Evolutionary conservation across 108 stramenopile species (phyloP).

Genomic region (Cylindrotheca closterium): DNA sequence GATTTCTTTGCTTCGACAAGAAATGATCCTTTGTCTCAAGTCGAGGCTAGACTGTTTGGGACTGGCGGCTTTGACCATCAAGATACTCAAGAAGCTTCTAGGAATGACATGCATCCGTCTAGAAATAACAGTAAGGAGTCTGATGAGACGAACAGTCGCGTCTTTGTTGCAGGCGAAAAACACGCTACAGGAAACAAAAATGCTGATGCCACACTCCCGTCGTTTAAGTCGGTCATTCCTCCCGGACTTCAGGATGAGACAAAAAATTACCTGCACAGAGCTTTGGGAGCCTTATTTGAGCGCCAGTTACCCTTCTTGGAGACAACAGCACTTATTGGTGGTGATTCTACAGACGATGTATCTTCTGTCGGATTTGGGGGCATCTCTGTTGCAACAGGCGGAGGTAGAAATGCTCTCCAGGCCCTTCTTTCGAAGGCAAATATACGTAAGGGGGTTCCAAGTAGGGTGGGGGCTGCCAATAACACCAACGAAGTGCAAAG

Average conservation of each 20-base stretch:
- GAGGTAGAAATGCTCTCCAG: slow-evolving; percentile 11
- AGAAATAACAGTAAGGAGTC: background rate
- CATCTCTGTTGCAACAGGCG: slow-evolving; percentile 19
- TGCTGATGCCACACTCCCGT: no score
- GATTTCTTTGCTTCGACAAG: background rate
- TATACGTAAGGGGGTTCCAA: background rate
- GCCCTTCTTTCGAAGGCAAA: background rate
- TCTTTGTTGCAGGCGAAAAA: background rate
- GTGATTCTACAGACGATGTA: slow-evolving; percentile 10
- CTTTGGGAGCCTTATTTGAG: slow-evolving; percentile 11
- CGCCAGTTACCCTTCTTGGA: background rate
- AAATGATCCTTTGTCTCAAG: background rate
- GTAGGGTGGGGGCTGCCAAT: background rate
- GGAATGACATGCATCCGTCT: background rate
- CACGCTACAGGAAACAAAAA: no score
- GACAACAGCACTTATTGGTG: background rate
- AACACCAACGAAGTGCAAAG: background rate
- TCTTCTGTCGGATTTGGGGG: slow-evolving; percentile 30
- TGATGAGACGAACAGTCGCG: background rate
- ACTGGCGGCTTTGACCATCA: background rate
- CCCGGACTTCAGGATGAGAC: background rate
- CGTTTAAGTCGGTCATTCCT: background rate
- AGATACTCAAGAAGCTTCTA: background rate
- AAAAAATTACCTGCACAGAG: slow-evolving; percentile 1
- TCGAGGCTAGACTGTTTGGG: background rate